Evolutionary conservation across 2,329 filamentous ascomycete genomes (phyloP), one percentile per base, ranked within the genome.

Genomic region (Xylaria sp.): DNA sequence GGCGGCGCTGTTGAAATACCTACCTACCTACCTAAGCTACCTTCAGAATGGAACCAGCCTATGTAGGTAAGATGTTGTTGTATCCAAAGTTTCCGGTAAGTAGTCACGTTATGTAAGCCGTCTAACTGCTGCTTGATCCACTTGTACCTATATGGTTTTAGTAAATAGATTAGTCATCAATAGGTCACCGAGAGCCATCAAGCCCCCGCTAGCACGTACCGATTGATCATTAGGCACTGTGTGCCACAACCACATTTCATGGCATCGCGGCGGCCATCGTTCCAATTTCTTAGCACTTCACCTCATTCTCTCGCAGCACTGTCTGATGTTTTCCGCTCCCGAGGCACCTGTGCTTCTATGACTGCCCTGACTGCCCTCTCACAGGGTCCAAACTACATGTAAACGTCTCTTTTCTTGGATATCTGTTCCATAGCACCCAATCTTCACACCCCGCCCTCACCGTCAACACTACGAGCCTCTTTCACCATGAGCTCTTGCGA

Each of bases 401-500:
- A n/a, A 47, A 13, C 27, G 17, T 17, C 33, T 53, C 45, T 64
- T 45, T 22, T 44, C 22, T 15, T 13, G 17, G 20, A 25, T 33
- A 29, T 25, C 44, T 27, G 22, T 25, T 17, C 22, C 33, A 13
- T 31, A 44, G 33, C 13, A 42, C 29, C 7, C 27, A 9, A 29
- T 33, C 27, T 47, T 36, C 39, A 29, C 45, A 6, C 15, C 47
- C 33, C 57, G 25, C 49, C 7, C 45, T 45, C 17, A 20, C 47
- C 17, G 50, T 59, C 20, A 42, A 36, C 10, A 29, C 36, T 25
- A 20, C 5, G n/a, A n/a, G 13, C 1, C 38, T 3, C 49, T 25
- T n/a, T 57, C 49, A 57, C 49, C 39, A 63, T 63, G 49, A 61
- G 39, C 22, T 49, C 47, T 47, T 39, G 29, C 45, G 47, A 57